Evolutionary conservation across 1,284 basidiomycete genomes (phyloP), one percentile per base, ranked within the genome.

Genomic region (Ganoderma sinense): DNA sequence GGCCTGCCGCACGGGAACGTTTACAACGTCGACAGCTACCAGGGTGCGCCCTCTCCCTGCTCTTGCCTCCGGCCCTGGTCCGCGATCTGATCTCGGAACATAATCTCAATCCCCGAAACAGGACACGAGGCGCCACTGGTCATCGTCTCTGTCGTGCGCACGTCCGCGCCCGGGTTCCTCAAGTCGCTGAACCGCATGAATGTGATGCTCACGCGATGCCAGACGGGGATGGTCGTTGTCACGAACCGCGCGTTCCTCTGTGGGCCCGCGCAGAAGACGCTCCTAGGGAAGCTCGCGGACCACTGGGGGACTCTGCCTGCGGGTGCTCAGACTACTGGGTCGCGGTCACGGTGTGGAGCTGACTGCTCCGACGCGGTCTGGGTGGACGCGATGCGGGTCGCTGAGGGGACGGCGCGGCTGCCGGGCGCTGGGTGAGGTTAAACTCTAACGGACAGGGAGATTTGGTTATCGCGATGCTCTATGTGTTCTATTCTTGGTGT

Each of bases 21-120:
- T 70, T 91, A 89, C 78, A 88, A 86, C 84, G 87, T 91, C 62
- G 89, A 90, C 75, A 88, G 88, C n/a, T 91, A 89, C 65, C 90
- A 91, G 85, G 89, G 89, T 84, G 71, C 72, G 83, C 39, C 60
- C 29, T 8, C 4, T 4, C 11, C 16, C 18, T 55, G 2, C 4
- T 20, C 4, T 33, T 16, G 31, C 18, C 13, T 23, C 11, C 48
- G 23, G 48, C 11, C 0, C 48, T 26, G 2, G 23, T 14, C 23
- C 2, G 48, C 23, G 10, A 51, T 51, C 48, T 68, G 33, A 60
- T 60, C 31, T 4, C 29, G 26, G 65, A 18, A 43, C 62, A 7
- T 60, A 20, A 65, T 65, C 13, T 33, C 31, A 29, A 41, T 62
- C 23, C 20, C 10, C 0, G n/a, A 11, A 2, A 16, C 48, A 81